Percentiles rank a stretch among this genome's conserved stretches.
Conservation (phyloP, 148 eudicot species). For the Nepenthes mirabilis region DNA sequence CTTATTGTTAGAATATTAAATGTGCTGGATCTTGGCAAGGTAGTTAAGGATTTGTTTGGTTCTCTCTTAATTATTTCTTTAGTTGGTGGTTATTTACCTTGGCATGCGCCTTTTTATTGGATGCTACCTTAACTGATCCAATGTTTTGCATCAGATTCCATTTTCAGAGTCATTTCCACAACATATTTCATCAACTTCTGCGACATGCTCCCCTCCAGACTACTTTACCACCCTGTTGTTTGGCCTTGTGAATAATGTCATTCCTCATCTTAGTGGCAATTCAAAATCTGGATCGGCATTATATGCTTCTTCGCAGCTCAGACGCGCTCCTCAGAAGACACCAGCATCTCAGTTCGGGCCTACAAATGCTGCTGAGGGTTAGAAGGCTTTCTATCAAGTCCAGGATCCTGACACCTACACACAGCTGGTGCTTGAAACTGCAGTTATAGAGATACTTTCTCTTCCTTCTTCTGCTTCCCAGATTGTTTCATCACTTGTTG, state of each 20-base stretch:
- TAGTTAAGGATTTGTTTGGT: constrained; percentile 4
- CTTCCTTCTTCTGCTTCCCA: constrained; percentile 84
- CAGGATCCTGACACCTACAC: constrained; percentile 96
- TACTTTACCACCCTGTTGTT: constrained; percentile 78
- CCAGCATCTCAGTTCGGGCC: constrained; percentile 43
- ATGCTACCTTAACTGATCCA: constrained; percentile 5
- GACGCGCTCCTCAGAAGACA: constrained; percentile 40
- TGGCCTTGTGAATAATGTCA: constrained; percentile 74
- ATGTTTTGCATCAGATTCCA: constrained; percentile 52
- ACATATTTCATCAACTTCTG: constrained; percentile 57
- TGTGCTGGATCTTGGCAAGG: constrained; percentile 79
- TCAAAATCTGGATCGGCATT: constrained; percentile 42
- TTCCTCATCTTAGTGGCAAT: constrained; percentile 62
- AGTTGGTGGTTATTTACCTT: constrained; percentile 1
- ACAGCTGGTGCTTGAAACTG: constrained; percentile 90
- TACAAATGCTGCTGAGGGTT: constrained; percentile 46
- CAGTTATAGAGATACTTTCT: constrained; percentile 85
- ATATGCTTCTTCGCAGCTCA: constrained; percentile 33
- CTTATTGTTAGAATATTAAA: constrained; percentile 71
- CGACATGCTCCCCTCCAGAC: constrained; percentile 74
- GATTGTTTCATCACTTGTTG: constrained; percentile 70
- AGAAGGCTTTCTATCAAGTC: constrained; percentile 81
- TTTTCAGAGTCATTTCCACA: constrained; percentile 91
- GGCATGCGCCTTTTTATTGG: constrained; percentile 3
- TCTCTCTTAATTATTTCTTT: background rate